Evolutionary conservation across 805 yeast genomes (phyloP).

Genomic region (Sugiyamaella smithiae): DNA sequence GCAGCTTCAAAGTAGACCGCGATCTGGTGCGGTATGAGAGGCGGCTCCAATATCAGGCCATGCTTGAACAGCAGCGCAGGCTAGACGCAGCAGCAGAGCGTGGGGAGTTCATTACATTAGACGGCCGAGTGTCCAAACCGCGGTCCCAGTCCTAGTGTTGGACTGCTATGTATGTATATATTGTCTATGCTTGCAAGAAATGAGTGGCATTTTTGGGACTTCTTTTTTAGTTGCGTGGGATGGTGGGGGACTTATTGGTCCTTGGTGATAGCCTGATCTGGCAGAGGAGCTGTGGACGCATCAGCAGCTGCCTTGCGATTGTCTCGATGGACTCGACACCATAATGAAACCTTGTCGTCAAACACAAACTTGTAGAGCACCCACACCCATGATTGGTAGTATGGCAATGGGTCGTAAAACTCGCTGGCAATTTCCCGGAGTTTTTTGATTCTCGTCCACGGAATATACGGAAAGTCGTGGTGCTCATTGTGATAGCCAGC

Average conservation of each 20-base stretch:
- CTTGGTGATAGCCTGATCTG: slow-evolving; percentile 2
- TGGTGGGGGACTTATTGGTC: no score
- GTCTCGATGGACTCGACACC: slow-evolving; percentile 74
- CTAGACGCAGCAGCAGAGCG: slow-evolving; percentile 22
- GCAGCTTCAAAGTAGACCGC: slow-evolving; percentile 21
- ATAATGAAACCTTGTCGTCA: slow-evolving; percentile 64
- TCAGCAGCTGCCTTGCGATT: background rate
- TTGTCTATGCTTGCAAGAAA: no score
- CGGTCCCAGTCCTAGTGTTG: no score
- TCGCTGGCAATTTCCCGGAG: slow-evolving; percentile 69
- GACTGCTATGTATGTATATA: no score
- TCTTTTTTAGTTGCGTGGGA: no score
- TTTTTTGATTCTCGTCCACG: slow-evolving; percentile 77
- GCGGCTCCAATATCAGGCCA: slow-evolving; percentile 15
- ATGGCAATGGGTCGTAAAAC: slow-evolving; percentile 77
- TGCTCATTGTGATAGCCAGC: slow-evolving; percentile 95
- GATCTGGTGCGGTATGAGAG: slow-evolving; percentile 23
- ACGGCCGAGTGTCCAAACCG: slow-evolving; percentile 12
- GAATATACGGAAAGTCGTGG: slow-evolving; percentile 91
- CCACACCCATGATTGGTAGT: slow-evolving; percentile 72
- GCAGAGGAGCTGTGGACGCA: slow-evolving; percentile 2
- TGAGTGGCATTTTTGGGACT: no score
- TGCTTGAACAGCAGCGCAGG: slow-evolving; percentile 18
- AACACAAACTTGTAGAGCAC: slow-evolving; percentile 70
- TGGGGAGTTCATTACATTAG: slow-evolving; percentile 21